Evolutionary conservation across 257 asterid genomes (phyloP).

Genomic region (Penstemon newberryi): DNA sequence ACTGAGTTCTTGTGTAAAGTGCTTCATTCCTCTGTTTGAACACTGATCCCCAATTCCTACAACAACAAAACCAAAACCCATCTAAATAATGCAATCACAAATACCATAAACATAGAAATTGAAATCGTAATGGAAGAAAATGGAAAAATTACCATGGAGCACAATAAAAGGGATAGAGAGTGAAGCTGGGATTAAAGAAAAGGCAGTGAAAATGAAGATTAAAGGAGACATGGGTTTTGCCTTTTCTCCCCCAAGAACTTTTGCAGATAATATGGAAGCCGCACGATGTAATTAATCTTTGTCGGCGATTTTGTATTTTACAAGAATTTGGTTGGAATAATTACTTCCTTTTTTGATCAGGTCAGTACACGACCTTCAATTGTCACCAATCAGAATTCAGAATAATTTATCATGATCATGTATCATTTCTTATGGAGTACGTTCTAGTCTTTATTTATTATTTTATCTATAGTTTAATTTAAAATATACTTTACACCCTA

Average conservation of each 20-base stretch:
- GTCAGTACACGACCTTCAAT: slow-evolving; percentile 6
- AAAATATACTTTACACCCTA: too few relatives aligned
- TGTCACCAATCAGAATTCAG: slow-evolving; percentile 11
- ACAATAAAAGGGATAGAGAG: slow-evolving; percentile 75
- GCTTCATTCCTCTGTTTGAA: slow-evolving; percentile 66
- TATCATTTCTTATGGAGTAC: too few relatives aligned
- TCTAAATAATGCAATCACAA: slow-evolving; percentile 2
- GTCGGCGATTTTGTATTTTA: too few relatives aligned
- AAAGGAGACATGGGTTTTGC: slow-evolving; percentile 31
- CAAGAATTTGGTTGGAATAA: too few relatives aligned
- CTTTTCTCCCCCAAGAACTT: slow-evolving; percentile 27
- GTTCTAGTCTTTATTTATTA: not conserved
- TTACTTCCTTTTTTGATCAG: too few relatives aligned
- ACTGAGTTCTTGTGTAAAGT: slow-evolving; percentile 67
- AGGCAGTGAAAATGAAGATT: slow-evolving; percentile 35
- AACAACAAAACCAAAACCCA: slow-evolving; percentile 23
- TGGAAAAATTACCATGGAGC: slow-evolving; percentile 67
- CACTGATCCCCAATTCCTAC: slow-evolving; percentile 95
- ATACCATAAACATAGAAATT: not conserved
- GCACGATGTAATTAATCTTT: not conserved
- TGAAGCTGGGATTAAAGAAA: slow-evolving; percentile 40
- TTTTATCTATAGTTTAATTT: too few relatives aligned
- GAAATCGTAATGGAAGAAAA: not conserved
- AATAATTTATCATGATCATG: not conserved
- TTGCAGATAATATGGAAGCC: slow-evolving; percentile 35